Evolutionary conservation across 257 asterid genomes (phyloP), one percentile per base, ranked within the genome.

Genomic region (Handroanthus guayacan): DNA sequence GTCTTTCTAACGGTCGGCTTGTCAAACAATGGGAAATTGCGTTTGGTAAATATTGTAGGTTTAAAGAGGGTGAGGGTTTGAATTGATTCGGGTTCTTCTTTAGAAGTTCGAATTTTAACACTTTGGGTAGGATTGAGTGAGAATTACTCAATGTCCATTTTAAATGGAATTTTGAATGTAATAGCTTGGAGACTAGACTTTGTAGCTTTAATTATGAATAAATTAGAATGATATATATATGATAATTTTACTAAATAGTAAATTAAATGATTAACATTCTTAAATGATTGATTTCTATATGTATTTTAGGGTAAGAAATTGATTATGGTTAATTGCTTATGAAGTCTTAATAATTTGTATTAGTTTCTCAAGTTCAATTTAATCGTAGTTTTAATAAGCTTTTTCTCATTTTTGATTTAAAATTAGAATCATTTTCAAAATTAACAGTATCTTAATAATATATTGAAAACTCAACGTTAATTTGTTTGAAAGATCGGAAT

Each of bases 1-100:
- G 61, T 50, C 39, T 60, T 54, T 75, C 66, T 78, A 84, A 83
- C 88, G 89, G 86, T 86, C 82, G 75, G 74, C 72, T 75, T 54
- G 77, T 62, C 55, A 70, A 69, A 68, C 61, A 73, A 47, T 50
- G 78, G 75, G 68, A 76, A 79, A 17, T 62, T 34, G 37, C 44
- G 50, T 67, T 74, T 75, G 69, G 73, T n/a, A 18, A 9, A 11
- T 47, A 6, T 62, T 62, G 68, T 70, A 50, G 38, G 31, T 25
- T 25, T 25, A 25, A 25, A 1, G 31, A 43, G 67, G 76, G 44
- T 67, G 64, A 20, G 11, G 65, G 10, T 57, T 50, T 50, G 54
- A 60, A 67, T 20, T 9, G 7, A 47, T 25, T 25, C 31, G 31
- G 31, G 31, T 25, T 25, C 31, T 25, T 25, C 31, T 25, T 25